Conservation (phyloP, 2,329 filamentous ascomycete species). For the Cordyceps cicadae region DNA sequence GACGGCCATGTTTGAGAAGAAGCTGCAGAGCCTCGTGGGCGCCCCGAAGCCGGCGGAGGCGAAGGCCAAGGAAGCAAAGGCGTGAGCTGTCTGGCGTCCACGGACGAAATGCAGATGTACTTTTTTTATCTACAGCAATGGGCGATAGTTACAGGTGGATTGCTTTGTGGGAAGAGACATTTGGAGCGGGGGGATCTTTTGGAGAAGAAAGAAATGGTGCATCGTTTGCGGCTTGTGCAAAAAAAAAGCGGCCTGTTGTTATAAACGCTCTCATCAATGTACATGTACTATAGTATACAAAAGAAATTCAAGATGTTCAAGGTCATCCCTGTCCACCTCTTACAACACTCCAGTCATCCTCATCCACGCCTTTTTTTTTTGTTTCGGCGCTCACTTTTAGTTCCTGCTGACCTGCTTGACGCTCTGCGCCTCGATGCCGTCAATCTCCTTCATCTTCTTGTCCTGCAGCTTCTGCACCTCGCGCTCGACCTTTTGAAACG, state of each 20-base stretch:
- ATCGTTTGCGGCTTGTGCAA: not conserved
- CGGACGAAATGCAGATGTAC: not conserved
- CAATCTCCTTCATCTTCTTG: conserved; percentile 44
- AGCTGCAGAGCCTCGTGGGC: conserved; percentile 25
- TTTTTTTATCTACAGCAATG: not conserved
- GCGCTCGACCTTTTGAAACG: conserved; percentile 40
- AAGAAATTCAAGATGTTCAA: not conserved
- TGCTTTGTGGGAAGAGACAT: not conserved
- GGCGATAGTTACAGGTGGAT: not conserved
- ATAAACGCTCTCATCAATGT: conserved; percentile 9
- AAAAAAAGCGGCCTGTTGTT: not conserved
- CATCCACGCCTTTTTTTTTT: not conserved
- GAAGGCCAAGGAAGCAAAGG: conserved; percentile 3
- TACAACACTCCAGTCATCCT: too few species aligned
- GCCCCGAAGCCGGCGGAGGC: not conserved
- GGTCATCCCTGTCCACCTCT: not conserved
- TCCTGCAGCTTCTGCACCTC: conserved; percentile 43
- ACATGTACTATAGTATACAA: conserved; percentile 13
- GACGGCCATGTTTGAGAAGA: conserved; percentile 31
- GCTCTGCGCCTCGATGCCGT: conserved; percentile 40
- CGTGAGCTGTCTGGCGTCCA: not conserved
- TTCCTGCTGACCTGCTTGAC: conserved; percentile 32
- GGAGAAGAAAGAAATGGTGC: not conserved
- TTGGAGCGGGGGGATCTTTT: not conserved
- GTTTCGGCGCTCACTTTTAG: conserved; percentile 9